Evolutionary conservation across 2,329 filamentous ascomycete species (phyloP).

Genomic region (Helminthosporium solani): DNA sequence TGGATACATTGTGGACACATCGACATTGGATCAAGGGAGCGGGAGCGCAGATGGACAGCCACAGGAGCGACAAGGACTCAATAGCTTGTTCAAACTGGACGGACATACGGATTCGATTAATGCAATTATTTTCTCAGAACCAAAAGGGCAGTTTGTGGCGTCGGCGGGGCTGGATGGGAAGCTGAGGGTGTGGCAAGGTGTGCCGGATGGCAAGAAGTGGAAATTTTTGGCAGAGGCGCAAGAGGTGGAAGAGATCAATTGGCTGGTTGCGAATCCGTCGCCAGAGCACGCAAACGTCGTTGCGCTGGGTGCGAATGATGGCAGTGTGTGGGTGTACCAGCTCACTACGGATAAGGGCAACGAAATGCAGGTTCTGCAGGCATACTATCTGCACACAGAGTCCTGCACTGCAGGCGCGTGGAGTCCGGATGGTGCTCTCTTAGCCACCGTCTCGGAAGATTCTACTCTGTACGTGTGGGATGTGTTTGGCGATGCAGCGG

Average conservation of each 20-base stretch:
- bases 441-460: slow-evolving; percentile 89
- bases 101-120: slow-evolving; percentile 93
- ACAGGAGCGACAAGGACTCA: slow-evolving; percentile 58
- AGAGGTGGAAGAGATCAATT: slow-evolving; percentile 95
- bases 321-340: slow-evolving; percentile 94
- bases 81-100: slow-evolving; percentile 72
- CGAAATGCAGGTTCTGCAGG: slow-evolving; percentile 79
- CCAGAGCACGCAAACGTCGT: slow-evolving; percentile 73
- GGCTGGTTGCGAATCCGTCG: slow-evolving; percentile 75
- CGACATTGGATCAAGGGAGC: slow-evolving; percentile 55
- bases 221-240: slow-evolving; percentile 73
- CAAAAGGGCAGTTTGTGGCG: slow-evolving; percentile 79
- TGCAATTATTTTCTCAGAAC: slow-evolving; percentile 78
- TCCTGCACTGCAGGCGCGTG: slow-evolving; percentile 87
- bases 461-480: slow-evolving; percentile 90
- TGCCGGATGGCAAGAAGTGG: slow-evolving; percentile 56
- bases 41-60: slow-evolving; percentile 53
- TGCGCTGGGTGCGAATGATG: slow-evolving; percentile 85
- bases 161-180: slow-evolving; percentile 86
- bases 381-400: slow-evolving; percentile 86
- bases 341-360: slow-evolving; percentile 63
- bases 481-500: slow-evolving; percentile 76
- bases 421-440: slow-evolving; percentile 81
- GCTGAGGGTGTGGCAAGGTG: slow-evolving; percentile 66
- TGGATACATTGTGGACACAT: slow-evolving; percentile 78